Conservation (phyloP, 176 grass and related monocot species). For the Triticum monococcum region DNA sequence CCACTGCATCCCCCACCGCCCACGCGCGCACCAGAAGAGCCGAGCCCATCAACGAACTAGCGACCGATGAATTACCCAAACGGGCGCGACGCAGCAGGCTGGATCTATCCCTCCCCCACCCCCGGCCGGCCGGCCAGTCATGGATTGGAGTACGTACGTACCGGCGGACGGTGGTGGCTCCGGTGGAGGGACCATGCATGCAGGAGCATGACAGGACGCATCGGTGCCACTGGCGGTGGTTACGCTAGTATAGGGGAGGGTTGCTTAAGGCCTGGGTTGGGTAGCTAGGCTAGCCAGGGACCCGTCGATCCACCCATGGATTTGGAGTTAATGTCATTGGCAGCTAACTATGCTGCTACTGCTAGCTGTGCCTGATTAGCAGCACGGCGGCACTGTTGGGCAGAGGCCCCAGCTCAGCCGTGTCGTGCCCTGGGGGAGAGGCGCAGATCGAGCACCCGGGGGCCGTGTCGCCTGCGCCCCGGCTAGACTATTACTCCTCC, state of each 20-base stretch:
- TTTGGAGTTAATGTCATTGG: conserved; percentile 15
- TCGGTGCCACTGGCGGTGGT: conserved; percentile 19
- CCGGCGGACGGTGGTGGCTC: background rate
- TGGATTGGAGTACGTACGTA: no score
- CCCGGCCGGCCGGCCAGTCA: background rate
- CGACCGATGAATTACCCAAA: background rate
- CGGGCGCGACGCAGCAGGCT: background rate
- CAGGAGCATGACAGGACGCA: background rate
- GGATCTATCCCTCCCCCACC: background rate
- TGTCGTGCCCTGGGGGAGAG: conserved; percentile 18
- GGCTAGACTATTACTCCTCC: no score
- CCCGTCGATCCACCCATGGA: background rate
- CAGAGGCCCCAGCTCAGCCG: background rate
- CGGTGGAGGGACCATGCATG: conserved; percentile 13
- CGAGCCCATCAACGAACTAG: background rate
- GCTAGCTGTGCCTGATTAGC: conserved; percentile 3
- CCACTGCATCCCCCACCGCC: background rate
- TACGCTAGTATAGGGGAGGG: background rate
- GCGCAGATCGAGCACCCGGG: background rate
- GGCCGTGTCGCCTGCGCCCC: conserved; percentile 27
- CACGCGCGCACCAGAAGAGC: background rate
- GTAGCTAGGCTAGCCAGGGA: background rate
- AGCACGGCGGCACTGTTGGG: conserved; percentile 12
- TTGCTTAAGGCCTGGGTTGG: conserved; percentile 9
- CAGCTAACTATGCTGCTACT: background rate